phyloP scores from a whole-genome alignment of 495 filamentous ascomycete genomes.

The Lichina pygmaea region DNA sequence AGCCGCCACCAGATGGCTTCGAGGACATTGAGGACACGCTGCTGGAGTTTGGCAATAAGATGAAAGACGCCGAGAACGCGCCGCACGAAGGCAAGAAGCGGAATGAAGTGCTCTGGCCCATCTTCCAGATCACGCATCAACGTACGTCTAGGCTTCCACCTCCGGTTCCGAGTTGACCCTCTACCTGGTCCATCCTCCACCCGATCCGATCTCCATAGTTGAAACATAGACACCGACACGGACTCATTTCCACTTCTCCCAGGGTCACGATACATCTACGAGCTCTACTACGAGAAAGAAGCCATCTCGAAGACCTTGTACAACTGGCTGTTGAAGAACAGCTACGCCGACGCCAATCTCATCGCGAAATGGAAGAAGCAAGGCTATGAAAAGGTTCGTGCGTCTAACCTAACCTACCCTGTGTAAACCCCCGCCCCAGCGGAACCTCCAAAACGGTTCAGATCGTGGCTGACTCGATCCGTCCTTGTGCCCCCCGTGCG shows the following conservation, averaged over 20 bases:
- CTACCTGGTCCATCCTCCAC: not conserved
- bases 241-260: not conserved
- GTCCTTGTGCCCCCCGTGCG: conserved; percentile 1
- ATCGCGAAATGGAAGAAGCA: conserved; percentile 99
- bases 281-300: conserved; percentile 93
- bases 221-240: not conserved
- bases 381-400: conserved; percentile 79
- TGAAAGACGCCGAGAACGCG: conserved; percentile 89
- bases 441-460: not conserved
- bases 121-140: conserved; percentile 94
- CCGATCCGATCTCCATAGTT: not conserved
- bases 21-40: conserved; percentile 91
- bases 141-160: conserved; percentile 20
- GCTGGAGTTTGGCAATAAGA: conserved; percentile 85
- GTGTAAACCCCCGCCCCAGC: not conserved
- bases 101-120: conserved; percentile 81
- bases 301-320: conserved; percentile 78
- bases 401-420: not conserved
- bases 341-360: conserved; percentile 76
- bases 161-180: not conserved
- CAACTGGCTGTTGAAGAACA: conserved; percentile 90
- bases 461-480: not conserved
- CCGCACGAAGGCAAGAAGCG: conserved; percentile 53
- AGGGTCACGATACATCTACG: conserved; percentile 80
- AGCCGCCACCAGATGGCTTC: conserved; percentile 86